phyloP scores from a whole-genome alignment of 257 asterid genomes.

The Solanum arcanum region DNA sequence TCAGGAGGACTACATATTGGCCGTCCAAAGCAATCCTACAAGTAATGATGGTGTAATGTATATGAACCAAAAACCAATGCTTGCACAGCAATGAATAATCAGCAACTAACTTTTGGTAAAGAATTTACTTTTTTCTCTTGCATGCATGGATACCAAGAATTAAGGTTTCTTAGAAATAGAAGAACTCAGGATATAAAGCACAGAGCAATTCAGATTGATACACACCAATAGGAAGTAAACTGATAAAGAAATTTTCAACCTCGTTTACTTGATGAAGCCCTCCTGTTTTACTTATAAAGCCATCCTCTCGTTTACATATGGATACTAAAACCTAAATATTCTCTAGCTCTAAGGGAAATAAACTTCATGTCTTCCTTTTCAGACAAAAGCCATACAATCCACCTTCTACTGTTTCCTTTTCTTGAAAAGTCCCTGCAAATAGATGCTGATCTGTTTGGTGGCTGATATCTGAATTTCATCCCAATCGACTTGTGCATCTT shows the following conservation, averaged over 20 bases:
- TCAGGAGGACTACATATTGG: constrained; percentile 98
- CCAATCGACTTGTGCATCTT: background rate
- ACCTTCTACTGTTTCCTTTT: background rate
- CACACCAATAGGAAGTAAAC: background rate
- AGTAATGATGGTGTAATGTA: background rate
- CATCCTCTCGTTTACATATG: background rate
- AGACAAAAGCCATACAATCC: background rate
- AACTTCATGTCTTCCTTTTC: background rate
- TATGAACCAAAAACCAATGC: background rate
- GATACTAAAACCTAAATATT: background rate
- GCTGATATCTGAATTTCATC: background rate
- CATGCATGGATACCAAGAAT: background rate
- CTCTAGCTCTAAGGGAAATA: background rate
- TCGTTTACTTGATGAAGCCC: background rate
- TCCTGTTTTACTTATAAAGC: background rate
- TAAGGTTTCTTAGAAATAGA: background rate
- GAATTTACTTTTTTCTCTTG: background rate
- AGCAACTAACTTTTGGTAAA: background rate
- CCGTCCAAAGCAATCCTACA: constrained; percentile 93
- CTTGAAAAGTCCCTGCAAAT: background rate
- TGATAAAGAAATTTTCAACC: background rate
- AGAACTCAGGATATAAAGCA: background rate
- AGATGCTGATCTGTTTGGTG: background rate
- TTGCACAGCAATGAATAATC: background rate
- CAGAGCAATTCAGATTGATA: background rate